Base-by-base conservation (phyloP, 441 rosid genomes). In the Populus hybrid region DNA sequence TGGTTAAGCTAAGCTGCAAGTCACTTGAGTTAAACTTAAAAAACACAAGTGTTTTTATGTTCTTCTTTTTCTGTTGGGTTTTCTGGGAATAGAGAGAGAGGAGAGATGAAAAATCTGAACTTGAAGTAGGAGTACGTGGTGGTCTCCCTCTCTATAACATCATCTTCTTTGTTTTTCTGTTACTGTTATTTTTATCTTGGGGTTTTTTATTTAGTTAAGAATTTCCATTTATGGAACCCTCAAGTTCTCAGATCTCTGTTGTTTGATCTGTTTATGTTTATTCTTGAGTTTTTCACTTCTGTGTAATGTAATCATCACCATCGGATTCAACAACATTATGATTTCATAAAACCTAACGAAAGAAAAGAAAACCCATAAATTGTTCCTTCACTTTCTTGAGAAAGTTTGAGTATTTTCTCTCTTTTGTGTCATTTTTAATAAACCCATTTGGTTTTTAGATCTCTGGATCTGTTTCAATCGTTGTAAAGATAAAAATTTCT, bases 231-330 rank as follows among this genome's bases (percentile, higher is more conserved):
- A 36, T 78, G 82, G 63, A 30, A 81, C 69, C 71, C 66, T 73
- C 59, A 75, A 83, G 79, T 91, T 82, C 79, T 77, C 82, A 83
- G 86, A 87, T 88, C 83, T 81, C 76, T 83, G 83, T 84, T 81
- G 79, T 69, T 79, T 46, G 74, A 75, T 78, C 79, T 79, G 40
- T 74, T 77, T 34, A 70, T 76, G 14, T 72, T 30, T 34, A 65
- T 75, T 64, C 69, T 32, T 72, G 32, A 50, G 26, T 72, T 5
- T 75, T 32, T 68, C 3, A 73, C 79, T 78, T 74, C 66, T 75
- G 69, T 80, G 78, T 72, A 83, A 90, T 89, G 78, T 72, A 83
- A 89, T 90, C 91, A 87, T 88, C 79, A 83, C 35, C 35, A 34
- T 34, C 7, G 35, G 35, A 34, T 83, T 83, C 59, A 53, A 53